Base-by-base conservation (phyloP, 305 asterid species). In the Rubia tinctorum region DNA sequence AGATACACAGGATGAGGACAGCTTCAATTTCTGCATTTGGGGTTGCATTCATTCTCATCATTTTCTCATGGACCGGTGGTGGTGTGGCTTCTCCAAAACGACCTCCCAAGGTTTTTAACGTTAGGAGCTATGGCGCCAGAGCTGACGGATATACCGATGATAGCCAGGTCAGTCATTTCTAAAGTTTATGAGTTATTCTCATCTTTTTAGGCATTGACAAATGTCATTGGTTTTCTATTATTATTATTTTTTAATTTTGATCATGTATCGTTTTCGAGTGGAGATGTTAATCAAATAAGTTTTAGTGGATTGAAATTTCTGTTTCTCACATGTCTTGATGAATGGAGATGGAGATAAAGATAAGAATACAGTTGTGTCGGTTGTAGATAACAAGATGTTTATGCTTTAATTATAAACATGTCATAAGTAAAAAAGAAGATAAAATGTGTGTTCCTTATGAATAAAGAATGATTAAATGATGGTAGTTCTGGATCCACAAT, bases 111-210 rank as follows among this genome's bases (percentile, higher is more conserved):
- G 9, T 67, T 77, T 90, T 88, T 39, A 80, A 87, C 67, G 95
- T 90, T 3, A 62, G 49, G 71, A 75, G 75, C 0, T 90, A 88
- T 69, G 96, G 96, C 42, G 96, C 95, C 10, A 70, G 74, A 49
- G 83, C 86, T 3, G 75, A 86, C 72, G 92, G 87, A 34, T 58
- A 20, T 30, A 59, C 78, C 0, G 92, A 88, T 58, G 82, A 83
- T 73, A 78, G 84, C 18, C 64, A 78, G 86, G 94, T 90, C 6
- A 63, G 81, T 78, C n/a, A 59, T 22, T 20, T 59, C 14, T 23
- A 59, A 51, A 8, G 58, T 12, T 5, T 7, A 5, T 8, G 11
- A 43, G 11, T 43, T 1, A 10, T 43, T 43, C 12, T 43, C 47
- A 43, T 43, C 12, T 18, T 7, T 7, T 53, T 53, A 49, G 11